phyloP scores from a whole-genome alignment of 1,284 basidiomycete genomes.

The Heliocybe sulcata region DNA sequence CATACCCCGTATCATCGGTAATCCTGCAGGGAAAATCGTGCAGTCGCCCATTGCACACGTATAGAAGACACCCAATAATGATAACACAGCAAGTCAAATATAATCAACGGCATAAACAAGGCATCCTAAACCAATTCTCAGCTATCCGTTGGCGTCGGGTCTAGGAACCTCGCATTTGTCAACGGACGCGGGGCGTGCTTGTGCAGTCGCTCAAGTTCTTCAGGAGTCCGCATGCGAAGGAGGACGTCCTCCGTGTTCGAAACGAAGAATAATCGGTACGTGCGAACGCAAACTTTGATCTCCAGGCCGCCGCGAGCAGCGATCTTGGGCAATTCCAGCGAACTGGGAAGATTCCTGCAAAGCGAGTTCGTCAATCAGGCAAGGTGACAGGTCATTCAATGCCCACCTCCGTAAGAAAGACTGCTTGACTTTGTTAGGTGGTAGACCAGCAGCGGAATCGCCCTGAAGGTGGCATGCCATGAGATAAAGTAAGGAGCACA shows the following conservation, averaged over 20 bases:
- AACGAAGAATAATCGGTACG: slow-evolving; percentile 82
- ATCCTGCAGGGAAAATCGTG: not conserved
- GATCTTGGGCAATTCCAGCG: slow-evolving; percentile 31
- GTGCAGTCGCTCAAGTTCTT: not conserved
- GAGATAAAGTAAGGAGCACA: slow-evolving; percentile 1
- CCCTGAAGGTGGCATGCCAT: slow-evolving; percentile 25
- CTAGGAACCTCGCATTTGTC: too few species aligned
- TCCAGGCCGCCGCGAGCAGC: slow-evolving; percentile 58
- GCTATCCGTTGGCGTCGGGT: too few species aligned
- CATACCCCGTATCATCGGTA: not conserved
- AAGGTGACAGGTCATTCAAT: not conserved
- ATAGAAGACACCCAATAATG: not conserved
- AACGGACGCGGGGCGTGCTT: not conserved
- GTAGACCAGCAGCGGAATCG: slow-evolving; percentile 43
- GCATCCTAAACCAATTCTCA: too few species aligned
- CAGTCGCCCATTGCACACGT: too few species aligned
- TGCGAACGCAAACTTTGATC: slow-evolving; percentile 80
- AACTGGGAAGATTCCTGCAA: slow-evolving; percentile 35
- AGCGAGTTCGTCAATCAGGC: not conserved
- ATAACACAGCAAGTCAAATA: not conserved
- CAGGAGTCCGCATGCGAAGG: slow-evolving; percentile 20
- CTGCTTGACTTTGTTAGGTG: slow-evolving; percentile 43
- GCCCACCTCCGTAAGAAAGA: slow-evolving; percentile 71
- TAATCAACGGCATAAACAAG: not conserved
- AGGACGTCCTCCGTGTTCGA: slow-evolving; percentile 65